Evolutionary conservation across 805 yeast genomes (phyloP), one percentile per base, ranked within the genome.

Genomic region (Ogataea populi-albae): DNA sequence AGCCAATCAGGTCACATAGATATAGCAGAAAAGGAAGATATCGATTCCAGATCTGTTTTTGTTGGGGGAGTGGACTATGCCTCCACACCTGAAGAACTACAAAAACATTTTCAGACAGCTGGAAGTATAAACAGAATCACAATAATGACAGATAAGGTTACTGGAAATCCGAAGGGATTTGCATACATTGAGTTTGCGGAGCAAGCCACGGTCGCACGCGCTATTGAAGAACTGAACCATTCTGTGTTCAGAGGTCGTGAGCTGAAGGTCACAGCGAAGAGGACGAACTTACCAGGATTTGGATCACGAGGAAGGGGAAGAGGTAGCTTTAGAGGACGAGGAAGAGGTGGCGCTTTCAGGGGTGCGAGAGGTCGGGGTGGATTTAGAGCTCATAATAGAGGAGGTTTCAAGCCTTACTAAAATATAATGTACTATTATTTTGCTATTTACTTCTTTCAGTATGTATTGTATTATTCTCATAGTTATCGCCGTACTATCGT

Each of bases 51-150:
- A 43, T 79, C 88, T 4, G 69, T 87, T 16, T 87, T 79, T 60
- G 88, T 86, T 17, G 94, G 95, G 3, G 85, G 83, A 50, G 93
- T 87, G 17, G 95, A 86, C 54, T 86, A 81, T 55, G 81, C 74
- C 8, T 62, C 89, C 12, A 77, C 86, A 6, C 89, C 94, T 17
- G 80, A 80, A 47, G 95, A 86, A 48, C 67, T 87, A 24, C 91
- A 85, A 50, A 71, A 78, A 41, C 84, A 78, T 50, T 87, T 86
- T 60, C 71, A 77, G 35, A 55, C 72, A 3, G 77, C 78, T 30
- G 95, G 95, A 1, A 69, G 75, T 5, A 83, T 87, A 35, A 80
- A 83, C 53, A 72, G 95, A 49, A 87, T 86, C 22, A 86, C 93
- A 3, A 86, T 87, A 30, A 62, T 82, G 57, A 67, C 75, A 38